A percentile compares a stretch with the other conserved stretches of the same genome.
Conservation (phyloP, 208 protist species). For the Endotrypanum monterogeii region DNA sequence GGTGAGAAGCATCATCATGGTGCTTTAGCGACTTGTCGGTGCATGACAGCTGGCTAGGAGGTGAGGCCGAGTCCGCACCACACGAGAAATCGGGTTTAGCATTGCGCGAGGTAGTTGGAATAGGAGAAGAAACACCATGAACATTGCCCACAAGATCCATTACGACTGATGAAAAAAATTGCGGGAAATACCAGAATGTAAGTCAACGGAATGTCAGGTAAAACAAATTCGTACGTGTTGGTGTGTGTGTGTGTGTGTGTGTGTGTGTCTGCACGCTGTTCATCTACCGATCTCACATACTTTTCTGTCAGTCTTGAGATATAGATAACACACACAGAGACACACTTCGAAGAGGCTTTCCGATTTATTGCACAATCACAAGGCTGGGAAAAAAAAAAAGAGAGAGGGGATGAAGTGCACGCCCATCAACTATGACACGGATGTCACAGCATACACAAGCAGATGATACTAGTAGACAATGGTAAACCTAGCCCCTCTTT, state of each 20-base stretch:
- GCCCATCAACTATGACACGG: too few species aligned
- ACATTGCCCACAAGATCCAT: slow-evolving; percentile 12
- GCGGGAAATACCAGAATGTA: neutral
- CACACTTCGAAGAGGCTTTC: too few species aligned
- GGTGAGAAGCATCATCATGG: slow-evolving; percentile 7
- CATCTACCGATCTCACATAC: neutral
- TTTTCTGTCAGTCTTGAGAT: neutral
- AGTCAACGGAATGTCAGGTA: neutral
- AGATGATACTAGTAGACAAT: too few species aligned
- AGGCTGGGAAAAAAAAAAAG: neutral
- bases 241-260: neutral
- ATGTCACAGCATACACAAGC: too few species aligned
- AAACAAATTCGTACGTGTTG: neutral
- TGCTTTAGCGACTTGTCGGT: neutral
- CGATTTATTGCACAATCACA: neutral
- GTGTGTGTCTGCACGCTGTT: neutral
- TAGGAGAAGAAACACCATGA: slow-evolving; percentile 14
- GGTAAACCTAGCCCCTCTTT: too few species aligned
- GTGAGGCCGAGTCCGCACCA: slow-evolving; percentile 21
- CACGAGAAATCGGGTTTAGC: neutral
- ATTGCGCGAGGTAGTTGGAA: neutral
- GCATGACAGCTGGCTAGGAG: neutral
- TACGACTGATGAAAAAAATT: neutral
- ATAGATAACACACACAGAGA: neutral
- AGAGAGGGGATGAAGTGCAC: too few species aligned